Evolutionary conservation across 2,329 filamentous ascomycete genomes (phyloP).

Genomic region (Sporothrix curviconia): DNA sequence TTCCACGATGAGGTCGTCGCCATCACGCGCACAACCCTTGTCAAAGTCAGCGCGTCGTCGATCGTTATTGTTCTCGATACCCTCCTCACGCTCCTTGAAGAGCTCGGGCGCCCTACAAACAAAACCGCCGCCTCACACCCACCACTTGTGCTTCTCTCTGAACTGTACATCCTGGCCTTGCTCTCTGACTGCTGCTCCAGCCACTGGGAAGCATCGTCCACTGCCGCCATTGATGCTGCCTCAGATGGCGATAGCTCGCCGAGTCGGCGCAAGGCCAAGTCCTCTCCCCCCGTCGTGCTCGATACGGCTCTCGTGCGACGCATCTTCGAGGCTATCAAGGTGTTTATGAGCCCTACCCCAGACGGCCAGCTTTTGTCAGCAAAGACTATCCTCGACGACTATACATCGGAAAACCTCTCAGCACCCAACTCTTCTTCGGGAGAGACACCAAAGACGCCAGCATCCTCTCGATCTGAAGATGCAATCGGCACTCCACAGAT

Average conservation of each 20-base stretch:
- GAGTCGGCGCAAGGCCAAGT: constrained; percentile 21
- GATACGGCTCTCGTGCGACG: constrained; percentile 47
- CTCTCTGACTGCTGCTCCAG: constrained; percentile 59
- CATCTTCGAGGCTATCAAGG: constrained; percentile 49
- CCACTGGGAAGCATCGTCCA: constrained; percentile 44
- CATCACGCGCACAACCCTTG: constrained; percentile 54
- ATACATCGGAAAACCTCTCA: background rate
- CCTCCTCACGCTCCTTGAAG: constrained; percentile 52
- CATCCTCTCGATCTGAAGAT: constrained; percentile 29
- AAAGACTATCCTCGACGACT: constrained; percentile 50
- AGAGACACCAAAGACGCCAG: constrained; percentile 21
- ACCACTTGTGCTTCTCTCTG: constrained; percentile 54
- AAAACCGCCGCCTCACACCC: constrained; percentile 47
- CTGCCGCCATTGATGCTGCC: constrained; percentile 19
- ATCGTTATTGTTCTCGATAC: constrained; percentile 50
- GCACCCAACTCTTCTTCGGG: background rate
- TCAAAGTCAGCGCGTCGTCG: constrained; percentile 51
- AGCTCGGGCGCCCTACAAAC: constrained; percentile 47
- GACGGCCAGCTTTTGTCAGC: constrained; percentile 52
- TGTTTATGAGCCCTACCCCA: constrained; percentile 52
- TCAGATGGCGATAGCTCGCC: constrained; percentile 16
- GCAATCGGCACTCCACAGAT: constrained; percentile 29
- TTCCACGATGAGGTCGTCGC: constrained; percentile 54
- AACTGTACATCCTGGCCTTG: constrained; percentile 57
- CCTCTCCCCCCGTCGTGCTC: constrained; percentile 34